Conservation (phyloP, 2,329 filamentous ascomycete species). For the Neonectria hederae region DNA sequence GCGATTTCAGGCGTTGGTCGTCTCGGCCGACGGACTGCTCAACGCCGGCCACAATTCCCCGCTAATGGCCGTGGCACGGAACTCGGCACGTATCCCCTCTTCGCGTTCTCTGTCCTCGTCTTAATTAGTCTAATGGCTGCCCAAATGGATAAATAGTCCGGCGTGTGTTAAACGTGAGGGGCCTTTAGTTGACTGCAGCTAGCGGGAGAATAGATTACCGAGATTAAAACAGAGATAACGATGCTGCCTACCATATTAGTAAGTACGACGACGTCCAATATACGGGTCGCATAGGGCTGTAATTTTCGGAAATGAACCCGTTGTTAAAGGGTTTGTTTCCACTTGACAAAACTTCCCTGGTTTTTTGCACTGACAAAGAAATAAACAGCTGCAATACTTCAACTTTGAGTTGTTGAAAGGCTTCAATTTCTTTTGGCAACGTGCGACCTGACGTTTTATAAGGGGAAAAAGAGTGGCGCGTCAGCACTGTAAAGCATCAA, state of each 20-base stretch:
- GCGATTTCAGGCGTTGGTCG: neutral
- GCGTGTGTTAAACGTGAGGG: neutral
- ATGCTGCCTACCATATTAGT: neutral
- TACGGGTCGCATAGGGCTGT: neutral
- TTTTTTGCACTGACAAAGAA: too few species aligned
- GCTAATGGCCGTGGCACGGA: conserved; percentile 9
- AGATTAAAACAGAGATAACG: neutral
- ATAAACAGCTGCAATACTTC: too few species aligned
- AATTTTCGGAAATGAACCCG: neutral
- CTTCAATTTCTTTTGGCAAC: neutral
- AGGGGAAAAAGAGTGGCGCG: neutral
- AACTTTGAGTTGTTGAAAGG: neutral
- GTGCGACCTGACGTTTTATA: neutral
- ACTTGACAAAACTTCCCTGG: neutral
- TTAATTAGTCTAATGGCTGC: neutral
- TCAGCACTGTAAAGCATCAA: neutral
- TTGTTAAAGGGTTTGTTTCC: neutral
- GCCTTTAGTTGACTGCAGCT: neutral
- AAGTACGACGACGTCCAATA: neutral
- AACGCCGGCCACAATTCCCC: conserved; percentile 17
- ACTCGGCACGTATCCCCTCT: conserved; percentile 6
- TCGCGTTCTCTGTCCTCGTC: neutral
- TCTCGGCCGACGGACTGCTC: conserved; percentile 15
- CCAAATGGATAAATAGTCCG: neutral
- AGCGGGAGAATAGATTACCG: neutral